phyloP scores from a whole-genome alignment of 1,284 basidiomycete genomes.

The Coniferiporia sulphurascens region DNA sequence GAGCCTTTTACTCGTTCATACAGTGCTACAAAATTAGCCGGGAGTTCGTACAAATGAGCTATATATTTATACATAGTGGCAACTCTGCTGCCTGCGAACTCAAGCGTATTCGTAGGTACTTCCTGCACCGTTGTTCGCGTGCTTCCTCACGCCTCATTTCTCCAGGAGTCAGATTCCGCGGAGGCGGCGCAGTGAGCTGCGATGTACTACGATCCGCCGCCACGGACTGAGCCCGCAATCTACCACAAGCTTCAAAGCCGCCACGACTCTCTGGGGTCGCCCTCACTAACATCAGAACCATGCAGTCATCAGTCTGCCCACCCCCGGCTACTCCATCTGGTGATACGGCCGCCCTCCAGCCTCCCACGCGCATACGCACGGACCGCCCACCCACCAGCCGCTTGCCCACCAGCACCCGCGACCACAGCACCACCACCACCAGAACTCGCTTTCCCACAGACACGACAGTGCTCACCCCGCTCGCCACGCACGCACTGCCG shows the following conservation, averaged over 20 bases:
- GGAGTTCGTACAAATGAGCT: too few species aligned
- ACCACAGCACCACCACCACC: conserved; percentile 47
- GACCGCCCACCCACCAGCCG: conserved; percentile 43
- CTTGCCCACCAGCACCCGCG: conserved; percentile 57
- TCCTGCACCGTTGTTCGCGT: background rate
- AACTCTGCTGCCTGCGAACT: too few species aligned
- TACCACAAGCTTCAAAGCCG: conserved; percentile 62
- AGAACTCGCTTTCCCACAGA: conserved; percentile 79
- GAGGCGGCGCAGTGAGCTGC: conserved; percentile 27
- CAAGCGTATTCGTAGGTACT: too few species aligned
- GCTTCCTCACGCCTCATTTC: background rate
- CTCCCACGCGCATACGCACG: conserved; percentile 36
- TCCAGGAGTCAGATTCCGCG: conserved; percentile 15
- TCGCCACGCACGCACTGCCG: conserved; percentile 92
- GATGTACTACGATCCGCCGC: conserved; percentile 65
- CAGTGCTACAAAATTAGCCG: too few species aligned
- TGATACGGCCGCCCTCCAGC: conserved; percentile 41
- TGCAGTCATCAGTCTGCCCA: conserved; percentile 52
- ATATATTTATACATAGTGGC: too few species aligned
- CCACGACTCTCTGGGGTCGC: conserved; percentile 66
- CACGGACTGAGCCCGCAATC: conserved; percentile 74
- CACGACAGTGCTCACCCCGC: conserved; percentile 78
- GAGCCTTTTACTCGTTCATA: too few species aligned
- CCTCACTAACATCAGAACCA: conserved; percentile 43
- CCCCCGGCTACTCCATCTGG: conserved; percentile 68